Conservation (phyloP, 345 rosid genomes). For the Cardamine occulta region DNA sequence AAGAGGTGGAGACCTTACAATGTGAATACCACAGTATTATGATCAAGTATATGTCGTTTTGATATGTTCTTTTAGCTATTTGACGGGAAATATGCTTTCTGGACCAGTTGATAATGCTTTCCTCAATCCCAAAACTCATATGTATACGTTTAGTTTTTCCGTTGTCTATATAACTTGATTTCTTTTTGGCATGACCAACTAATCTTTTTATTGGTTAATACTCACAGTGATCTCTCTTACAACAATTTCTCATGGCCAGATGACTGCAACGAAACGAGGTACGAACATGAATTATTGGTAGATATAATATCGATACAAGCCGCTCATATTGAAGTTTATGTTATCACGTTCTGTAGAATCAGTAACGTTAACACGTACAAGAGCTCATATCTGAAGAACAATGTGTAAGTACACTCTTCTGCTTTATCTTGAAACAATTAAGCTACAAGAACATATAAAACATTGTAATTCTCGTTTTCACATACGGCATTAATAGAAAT, state of each 20-base stretch:
- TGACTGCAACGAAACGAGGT: slow-evolving; percentile 27
- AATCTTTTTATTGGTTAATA: background rate
- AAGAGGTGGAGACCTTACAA: too few species aligned
- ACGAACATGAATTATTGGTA: background rate
- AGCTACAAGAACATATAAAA: background rate
- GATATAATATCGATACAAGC: background rate
- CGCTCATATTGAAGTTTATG: background rate
- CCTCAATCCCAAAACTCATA: too few species aligned
- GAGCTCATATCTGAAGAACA: slow-evolving; percentile 30
- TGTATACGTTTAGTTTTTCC: too few species aligned
- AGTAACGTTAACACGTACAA: slow-evolving; percentile 34
- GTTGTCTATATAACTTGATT: too few species aligned
- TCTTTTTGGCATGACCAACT: too few species aligned
- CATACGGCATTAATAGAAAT: background rate
- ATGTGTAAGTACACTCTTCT: slow-evolving; percentile 28
- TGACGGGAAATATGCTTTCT: too few species aligned
- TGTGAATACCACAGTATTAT: too few species aligned
- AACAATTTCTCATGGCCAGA: slow-evolving; percentile 38
- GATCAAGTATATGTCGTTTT: too few species aligned
- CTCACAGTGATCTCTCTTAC: slow-evolving; percentile 39
- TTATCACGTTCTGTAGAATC: slow-evolving; percentile 19
- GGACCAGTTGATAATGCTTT: too few species aligned
- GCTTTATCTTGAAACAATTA: background rate
- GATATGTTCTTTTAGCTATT: too few species aligned
- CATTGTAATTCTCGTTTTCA: background rate